A percentile compares a stretch with the other conserved stretches of the same genome.
These are phyloP conservation scores for Fraxinus anomala DNA, from an alignment of 257 asterid genomes.

Conservation along the genomic window DNA sequence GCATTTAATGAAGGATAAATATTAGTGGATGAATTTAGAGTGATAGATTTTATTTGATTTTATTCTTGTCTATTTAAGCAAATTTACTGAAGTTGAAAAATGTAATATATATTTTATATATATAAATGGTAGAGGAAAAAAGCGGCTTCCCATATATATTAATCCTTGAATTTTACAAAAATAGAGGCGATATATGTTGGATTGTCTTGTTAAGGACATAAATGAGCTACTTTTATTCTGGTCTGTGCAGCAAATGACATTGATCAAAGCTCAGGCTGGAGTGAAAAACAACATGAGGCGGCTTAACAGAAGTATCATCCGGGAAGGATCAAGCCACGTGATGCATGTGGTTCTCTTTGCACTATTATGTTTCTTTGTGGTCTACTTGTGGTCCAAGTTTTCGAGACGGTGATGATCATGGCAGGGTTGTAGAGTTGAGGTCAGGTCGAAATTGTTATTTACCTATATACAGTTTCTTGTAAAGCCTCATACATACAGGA, in stretches of 20 bases:
- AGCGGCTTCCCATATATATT: background rate
- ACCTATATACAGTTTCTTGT: slow-evolving; percentile 10
- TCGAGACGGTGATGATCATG: slow-evolving; percentile 42
- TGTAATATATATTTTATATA: too few species aligned
- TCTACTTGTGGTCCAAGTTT: slow-evolving; percentile 57
- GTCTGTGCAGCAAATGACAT: slow-evolving; percentile 69
- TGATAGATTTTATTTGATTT: too few species aligned
- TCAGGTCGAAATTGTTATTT: background rate
- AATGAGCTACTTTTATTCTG: background rate
- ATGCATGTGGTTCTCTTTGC: slow-evolving; percentile 82
- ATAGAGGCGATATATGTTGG: background rate
- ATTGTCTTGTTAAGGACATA: slow-evolving; percentile 5
- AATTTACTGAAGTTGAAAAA: too few species aligned
- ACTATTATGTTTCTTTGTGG: slow-evolving; percentile 55
- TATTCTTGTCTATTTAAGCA: too few species aligned
- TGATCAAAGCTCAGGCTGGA: slow-evolving; percentile 84
- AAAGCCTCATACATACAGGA: background rate
- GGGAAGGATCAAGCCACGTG: slow-evolving; percentile 70
- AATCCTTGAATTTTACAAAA: background rate
- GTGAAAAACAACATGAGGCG: slow-evolving; percentile 78
- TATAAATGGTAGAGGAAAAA: too few species aligned
- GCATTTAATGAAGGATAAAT: too few species aligned
- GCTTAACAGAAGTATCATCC: slow-evolving; percentile 67
- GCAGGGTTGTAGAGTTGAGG: slow-evolving; percentile 3
- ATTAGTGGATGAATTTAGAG: too few species aligned